Evolutionary conservation across 2,329 filamentous ascomycete genomes (phyloP).

Genomic region (Thielaviopsis populi): DNA sequence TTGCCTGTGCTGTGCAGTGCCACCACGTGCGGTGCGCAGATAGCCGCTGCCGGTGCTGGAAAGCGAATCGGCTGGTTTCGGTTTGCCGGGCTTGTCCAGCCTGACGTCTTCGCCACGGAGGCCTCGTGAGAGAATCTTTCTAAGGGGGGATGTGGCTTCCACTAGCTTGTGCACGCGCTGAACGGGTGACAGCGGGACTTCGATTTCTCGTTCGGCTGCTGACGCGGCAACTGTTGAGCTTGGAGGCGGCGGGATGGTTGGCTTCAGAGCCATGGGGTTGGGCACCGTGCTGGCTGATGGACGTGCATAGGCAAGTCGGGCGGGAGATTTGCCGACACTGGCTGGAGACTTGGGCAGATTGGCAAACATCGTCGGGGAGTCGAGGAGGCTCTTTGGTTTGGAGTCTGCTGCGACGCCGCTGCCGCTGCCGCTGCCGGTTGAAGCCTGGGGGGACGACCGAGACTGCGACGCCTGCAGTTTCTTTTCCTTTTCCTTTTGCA

Average conservation of each 20-base stretch:
- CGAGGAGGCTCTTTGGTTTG: background rate
- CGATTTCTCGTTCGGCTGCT: constrained; percentile 4
- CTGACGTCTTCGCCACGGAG: constrained; percentile 13
- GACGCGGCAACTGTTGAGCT: background rate
- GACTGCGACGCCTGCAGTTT: constrained; percentile 4
- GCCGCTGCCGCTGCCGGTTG: no score
- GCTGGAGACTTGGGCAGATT: constrained; percentile 14
- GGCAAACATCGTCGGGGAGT: constrained; percentile 12
- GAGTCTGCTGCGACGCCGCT: no score
- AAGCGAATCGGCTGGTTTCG: constrained; percentile 5
- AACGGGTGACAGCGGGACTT: constrained; percentile 13
- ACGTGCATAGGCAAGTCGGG: constrained; percentile 13
- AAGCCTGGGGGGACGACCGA: background rate
- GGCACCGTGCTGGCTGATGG: constrained; percentile 8
- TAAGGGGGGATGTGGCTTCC: constrained; percentile 14
- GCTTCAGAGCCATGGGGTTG: constrained; percentile 10
- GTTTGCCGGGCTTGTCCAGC: constrained; percentile 7
- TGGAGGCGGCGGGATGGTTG: constrained; percentile 11
- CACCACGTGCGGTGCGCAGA: constrained; percentile 10
- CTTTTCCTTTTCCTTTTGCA: constrained; percentile 49
- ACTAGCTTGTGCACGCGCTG: constrained; percentile 14
- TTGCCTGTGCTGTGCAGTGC: constrained; percentile 3
- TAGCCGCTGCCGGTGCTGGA: constrained; percentile 7
- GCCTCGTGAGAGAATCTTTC: constrained; percentile 12
- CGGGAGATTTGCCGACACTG: constrained; percentile 15